Conservation (phyloP, 495 filamentous ascomycete species). For the Penicillium paradoxum region DNA sequence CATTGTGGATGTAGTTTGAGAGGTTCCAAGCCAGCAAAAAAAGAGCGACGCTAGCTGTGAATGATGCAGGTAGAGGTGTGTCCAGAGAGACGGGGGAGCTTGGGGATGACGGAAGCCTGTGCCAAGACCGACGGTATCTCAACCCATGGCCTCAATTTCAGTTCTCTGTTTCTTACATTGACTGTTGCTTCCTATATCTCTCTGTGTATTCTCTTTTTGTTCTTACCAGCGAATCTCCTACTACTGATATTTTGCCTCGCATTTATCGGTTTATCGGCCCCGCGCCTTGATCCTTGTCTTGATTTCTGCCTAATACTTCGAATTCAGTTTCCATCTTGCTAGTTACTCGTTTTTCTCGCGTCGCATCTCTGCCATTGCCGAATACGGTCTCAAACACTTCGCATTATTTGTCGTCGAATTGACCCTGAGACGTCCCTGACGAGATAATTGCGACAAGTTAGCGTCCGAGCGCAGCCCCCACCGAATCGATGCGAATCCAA, state of each 20-base stretch:
- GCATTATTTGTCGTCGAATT: not conserved
- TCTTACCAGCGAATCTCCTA: not conserved
- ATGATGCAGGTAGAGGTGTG: constrained; percentile 7
- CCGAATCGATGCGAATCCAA: constrained; percentile 25
- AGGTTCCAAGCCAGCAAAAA: constrained; percentile 6
- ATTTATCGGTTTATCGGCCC: not conserved
- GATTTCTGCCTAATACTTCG: constrained; percentile 14
- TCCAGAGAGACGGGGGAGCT: constrained; percentile 19
- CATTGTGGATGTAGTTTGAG: constrained; percentile 45
- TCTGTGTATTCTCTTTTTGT: constrained; percentile 7
- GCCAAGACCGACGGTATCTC: constrained; percentile 27
- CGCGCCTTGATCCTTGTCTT: constrained; percentile 5
- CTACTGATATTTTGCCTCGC: not conserved
- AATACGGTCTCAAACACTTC: not conserved
- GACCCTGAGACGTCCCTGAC: not conserved
- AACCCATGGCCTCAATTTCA: constrained; percentile 15
- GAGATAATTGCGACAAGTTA: constrained; percentile 8
- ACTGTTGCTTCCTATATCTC: not conserved
- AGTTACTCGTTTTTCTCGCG: constrained; percentile 13
- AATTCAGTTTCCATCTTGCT: not conserved
- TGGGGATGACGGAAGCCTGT: constrained; percentile 29
- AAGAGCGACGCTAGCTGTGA: constrained; percentile 5
- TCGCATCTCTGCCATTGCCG: not conserved
- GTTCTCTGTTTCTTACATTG: constrained; percentile 8
- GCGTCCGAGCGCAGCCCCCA: constrained; percentile 19